Conservation (phyloP, 2,329 filamentous ascomycete species). For the Calonectria pseudoturangicola region DNA sequence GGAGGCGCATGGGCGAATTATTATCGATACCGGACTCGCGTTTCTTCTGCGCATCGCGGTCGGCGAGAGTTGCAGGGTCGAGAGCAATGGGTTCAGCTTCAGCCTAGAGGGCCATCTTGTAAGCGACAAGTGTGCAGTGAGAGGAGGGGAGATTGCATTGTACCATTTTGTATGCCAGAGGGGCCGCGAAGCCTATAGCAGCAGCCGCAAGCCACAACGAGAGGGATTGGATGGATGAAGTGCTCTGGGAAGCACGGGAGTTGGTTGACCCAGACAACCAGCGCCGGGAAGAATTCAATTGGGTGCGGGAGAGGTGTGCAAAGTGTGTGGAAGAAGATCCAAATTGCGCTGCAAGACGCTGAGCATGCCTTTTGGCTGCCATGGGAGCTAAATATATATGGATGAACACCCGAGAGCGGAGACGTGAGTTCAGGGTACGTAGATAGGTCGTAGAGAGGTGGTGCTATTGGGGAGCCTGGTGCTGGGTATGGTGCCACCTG, state of each 20-base stretch:
- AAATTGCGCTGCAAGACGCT: slow-evolving; percentile 57
- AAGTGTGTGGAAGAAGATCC: slow-evolving; percentile 52
- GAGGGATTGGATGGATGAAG: slow-evolving; percentile 45
- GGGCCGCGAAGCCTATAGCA: slow-evolving; percentile 70
- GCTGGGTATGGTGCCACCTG: slow-evolving; percentile 51
- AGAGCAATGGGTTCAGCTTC: slow-evolving; percentile 66
- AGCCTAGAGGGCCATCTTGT: slow-evolving; percentile 58
- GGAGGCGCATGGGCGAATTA: slow-evolving; percentile 94
- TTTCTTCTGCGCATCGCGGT: slow-evolving; percentile 88
- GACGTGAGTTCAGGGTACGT: slow-evolving; percentile 29
- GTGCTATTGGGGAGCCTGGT: slow-evolving; percentile 42
- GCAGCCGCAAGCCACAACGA: slow-evolving; percentile 60
- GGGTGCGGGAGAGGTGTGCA: slow-evolving; percentile 48
- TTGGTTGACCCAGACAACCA: slow-evolving; percentile 53
- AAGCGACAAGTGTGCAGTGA: slow-evolving; percentile 40
- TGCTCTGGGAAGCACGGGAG: slow-evolving; percentile 46
- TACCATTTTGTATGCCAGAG: slow-evolving; percentile 77
- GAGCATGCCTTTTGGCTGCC: slow-evolving; percentile 57
- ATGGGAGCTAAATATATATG: slow-evolving; percentile 53
- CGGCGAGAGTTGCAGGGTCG: slow-evolving; percentile 84
- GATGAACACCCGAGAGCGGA: slow-evolving; percentile 28
- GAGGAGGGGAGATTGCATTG: slow-evolving; percentile 39
- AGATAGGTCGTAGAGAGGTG: slow-evolving; percentile 47
- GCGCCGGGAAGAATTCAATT: slow-evolving; percentile 54
- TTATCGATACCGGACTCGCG: slow-evolving; percentile 80